Evolutionary conservation across 768 basidiomycete genomes (phyloP).

Genomic region (Lentinula aciculospora): DNA sequence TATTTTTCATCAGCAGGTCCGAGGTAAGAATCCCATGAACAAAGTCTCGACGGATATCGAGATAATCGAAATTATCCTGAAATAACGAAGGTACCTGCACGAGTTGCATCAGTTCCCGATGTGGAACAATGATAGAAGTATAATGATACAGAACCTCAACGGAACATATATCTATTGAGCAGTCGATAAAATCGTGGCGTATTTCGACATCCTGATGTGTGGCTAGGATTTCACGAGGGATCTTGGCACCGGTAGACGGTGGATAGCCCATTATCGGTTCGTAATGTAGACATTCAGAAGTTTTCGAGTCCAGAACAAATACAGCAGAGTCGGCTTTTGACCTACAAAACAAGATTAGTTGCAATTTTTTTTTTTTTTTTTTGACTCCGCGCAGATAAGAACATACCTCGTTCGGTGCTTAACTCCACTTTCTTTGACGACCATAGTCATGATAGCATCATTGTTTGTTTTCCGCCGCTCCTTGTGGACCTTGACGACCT

Average conservation of each 20-base stretch:
- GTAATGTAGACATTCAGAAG: conserved; percentile 82
- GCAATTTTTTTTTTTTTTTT: no score
- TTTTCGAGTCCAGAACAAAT: conserved; percentile 71
- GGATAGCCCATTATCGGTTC: conserved; percentile 73
- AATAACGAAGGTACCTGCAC: conserved; percentile 87
- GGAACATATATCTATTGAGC: conserved; percentile 89
- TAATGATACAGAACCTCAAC: conserved; percentile 62
- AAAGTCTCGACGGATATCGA: conserved; percentile 87
- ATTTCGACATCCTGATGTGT: conserved; percentile 79
- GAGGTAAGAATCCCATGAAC: conserved; percentile 92
- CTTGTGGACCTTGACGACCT: conserved; percentile 85
- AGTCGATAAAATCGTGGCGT: conserved; percentile 84
- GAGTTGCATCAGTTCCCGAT: not conserved
- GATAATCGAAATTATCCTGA: conserved; percentile 98
- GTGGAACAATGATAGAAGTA: not conserved
- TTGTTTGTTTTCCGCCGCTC: conserved; percentile 81
- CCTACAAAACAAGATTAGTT: conserved; percentile 28
- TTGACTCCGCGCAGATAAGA: not conserved
- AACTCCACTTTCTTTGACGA: conserved; percentile 74
- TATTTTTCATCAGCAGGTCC: conserved; percentile 91
- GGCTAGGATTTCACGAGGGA: conserved; percentile 75
- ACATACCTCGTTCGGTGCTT: conserved; percentile 66
- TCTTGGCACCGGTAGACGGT: conserved; percentile 46
- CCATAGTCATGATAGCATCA: conserved; percentile 96
- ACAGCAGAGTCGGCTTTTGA: conserved; percentile 69